A percentile compares a stretch with the other conserved stretches of the same genome.
phyloP scores from a whole-genome alignment of 352 stramenopile species.

The Thraustochytrium striatum region DNA sequence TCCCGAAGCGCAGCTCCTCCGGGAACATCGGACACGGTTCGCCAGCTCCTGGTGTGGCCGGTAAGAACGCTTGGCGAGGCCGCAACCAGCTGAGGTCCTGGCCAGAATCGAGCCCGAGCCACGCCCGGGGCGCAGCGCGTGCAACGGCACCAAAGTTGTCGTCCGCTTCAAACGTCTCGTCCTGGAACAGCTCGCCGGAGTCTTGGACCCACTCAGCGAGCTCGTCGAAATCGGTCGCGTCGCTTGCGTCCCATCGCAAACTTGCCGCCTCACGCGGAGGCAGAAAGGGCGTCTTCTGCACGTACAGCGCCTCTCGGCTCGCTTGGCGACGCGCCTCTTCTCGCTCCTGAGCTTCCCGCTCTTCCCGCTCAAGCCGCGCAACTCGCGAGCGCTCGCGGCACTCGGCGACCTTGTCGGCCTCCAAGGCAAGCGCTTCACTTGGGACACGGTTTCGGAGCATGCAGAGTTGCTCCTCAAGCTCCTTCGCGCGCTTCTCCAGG shows the following conservation, averaged over 20 bases:
- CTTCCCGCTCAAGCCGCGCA: not conserved
- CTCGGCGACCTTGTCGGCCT: not conserved
- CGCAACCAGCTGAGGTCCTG: not conserved
- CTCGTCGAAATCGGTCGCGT: not conserved
- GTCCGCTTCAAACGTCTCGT: not conserved
- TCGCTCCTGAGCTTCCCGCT: not conserved
- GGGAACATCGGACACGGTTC: not conserved
- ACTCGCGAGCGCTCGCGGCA: not conserved
- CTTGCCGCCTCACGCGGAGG: not conserved
- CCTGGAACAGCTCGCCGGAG: not conserved
- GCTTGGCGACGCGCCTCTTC: not conserved
- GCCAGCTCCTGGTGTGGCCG: not conserved
- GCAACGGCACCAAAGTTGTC: not conserved
- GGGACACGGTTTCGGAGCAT: not conserved
- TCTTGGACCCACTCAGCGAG: conserved; percentile 5
- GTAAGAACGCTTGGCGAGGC: not conserved
- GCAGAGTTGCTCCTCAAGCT: not conserved
- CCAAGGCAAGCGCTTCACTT: not conserved
- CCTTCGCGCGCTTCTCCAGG: not conserved
- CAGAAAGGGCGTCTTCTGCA: not conserved
- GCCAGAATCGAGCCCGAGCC: not conserved
- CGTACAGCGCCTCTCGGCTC: not conserved
- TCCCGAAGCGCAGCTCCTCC: conserved; percentile 3
- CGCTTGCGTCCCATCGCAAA: not conserved
- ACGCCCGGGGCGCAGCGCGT: not conserved